These are phyloP conservation scores for Protomyces pachydermus DNA, from an alignment of 1,139 yeast genomes.

Conservation along the genomic window DNA sequence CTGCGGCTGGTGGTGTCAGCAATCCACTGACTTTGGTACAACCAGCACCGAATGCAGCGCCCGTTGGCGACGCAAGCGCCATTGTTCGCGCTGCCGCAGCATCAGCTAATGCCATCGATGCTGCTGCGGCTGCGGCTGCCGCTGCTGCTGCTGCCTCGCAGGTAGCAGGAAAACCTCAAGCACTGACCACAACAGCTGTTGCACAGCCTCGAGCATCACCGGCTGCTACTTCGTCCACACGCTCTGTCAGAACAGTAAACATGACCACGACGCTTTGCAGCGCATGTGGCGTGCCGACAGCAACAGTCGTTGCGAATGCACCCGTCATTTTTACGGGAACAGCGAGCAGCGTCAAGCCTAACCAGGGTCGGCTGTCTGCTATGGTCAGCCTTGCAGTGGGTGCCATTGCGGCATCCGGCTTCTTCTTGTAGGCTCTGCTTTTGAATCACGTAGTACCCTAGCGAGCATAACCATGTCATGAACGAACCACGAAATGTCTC, in stretches of 20 bases:
- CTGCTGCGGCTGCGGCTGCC: not conserved
- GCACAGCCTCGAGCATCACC: not conserved
- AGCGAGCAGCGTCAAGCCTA: not conserved
- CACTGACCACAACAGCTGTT: not conserved
- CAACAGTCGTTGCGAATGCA: not conserved
- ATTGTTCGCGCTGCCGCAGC: not conserved
- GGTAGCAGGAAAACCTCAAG: not conserved
- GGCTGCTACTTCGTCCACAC: not conserved
- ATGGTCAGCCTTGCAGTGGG: not conserved
- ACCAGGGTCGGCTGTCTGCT: not conserved
- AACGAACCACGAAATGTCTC: too few relatives aligned
- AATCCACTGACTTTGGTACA: not conserved
- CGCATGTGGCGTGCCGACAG: not conserved
- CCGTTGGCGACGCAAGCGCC: not conserved
- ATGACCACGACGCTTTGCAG: not conserved
- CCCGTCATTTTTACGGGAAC: not conserved
- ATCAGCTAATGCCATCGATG: not conserved
- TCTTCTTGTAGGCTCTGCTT: not conserved
- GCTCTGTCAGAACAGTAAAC: not conserved
- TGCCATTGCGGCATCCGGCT: not conserved
- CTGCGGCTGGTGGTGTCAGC: not conserved
- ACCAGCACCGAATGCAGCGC: not conserved
- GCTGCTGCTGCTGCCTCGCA: not conserved
- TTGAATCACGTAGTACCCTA: too few relatives aligned
- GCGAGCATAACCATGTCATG: too few relatives aligned